Percentiles rank a stretch among this genome's conserved stretches.
These are phyloP conservation scores for Physcia stellaris DNA, from an alignment of 495 filamentous ascomycete genomes.

Conservation along the genomic window DNA sequence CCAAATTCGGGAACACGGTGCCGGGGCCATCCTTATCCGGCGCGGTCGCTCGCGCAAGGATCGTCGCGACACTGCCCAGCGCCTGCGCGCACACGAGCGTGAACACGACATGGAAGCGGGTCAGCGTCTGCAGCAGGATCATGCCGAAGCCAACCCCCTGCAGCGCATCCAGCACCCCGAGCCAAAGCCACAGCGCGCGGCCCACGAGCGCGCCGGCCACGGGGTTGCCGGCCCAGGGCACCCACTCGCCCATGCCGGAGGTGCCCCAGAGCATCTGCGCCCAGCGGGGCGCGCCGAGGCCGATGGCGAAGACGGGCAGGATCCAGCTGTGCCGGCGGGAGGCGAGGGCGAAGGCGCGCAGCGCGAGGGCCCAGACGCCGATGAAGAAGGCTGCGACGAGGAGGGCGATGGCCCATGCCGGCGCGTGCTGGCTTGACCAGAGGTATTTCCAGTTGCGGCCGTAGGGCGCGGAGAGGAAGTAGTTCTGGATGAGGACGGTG, in stretches of 20 bases:
- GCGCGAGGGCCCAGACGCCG: constrained; percentile 36
- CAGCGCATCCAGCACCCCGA: constrained; percentile 47
- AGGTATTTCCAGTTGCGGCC: constrained; percentile 52
- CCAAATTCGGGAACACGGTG: constrained; percentile 48
- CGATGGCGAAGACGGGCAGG: constrained; percentile 52
- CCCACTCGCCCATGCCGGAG: constrained; percentile 40
- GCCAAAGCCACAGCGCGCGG: constrained; percentile 49
- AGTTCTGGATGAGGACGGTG: constrained; percentile 52
- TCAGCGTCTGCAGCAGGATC: constrained; percentile 49
- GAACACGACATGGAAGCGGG: constrained; percentile 43
- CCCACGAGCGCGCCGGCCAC: constrained; percentile 37
- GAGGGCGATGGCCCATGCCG: constrained; percentile 36
- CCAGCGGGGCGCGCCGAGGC: constrained; percentile 50
- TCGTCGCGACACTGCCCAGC: constrained; percentile 40
- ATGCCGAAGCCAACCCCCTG: constrained; percentile 51
- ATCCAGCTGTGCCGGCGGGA: constrained; percentile 48
- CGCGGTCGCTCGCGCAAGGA: constrained; percentile 42
- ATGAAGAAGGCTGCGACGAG: constrained; percentile 47
- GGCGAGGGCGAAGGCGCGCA: constrained; percentile 33
- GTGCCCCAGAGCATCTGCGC: constrained; percentile 52
- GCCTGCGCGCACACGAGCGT: constrained; percentile 43
- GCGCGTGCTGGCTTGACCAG: constrained; percentile 37
- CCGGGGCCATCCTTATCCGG: constrained; percentile 46
- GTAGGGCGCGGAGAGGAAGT: constrained; percentile 46
- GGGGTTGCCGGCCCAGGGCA: constrained; percentile 43